Evolutionary conservation across 495 filamentous ascomycete species (phyloP).

Genomic region (Thermothielavioides terrestris): DNA sequence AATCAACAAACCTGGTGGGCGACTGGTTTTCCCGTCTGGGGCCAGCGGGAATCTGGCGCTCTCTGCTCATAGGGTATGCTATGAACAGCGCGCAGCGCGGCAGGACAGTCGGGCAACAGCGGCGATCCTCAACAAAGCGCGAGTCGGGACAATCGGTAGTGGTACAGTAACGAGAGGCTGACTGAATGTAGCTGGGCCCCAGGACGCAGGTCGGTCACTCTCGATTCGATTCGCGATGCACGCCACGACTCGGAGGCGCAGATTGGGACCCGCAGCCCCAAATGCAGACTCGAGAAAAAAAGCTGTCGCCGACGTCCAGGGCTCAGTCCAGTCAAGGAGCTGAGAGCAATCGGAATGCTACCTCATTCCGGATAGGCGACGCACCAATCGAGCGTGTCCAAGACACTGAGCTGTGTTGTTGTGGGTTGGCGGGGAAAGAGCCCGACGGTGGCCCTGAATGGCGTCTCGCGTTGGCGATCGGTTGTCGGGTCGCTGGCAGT

Average conservation of each 20-base stretch:
- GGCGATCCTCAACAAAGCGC: not conserved
- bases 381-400: constrained; percentile 13
- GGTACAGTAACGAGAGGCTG: not conserved
- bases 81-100: constrained; percentile 3
- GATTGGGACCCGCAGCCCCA: constrained; percentile 10
- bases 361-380: constrained; percentile 39
- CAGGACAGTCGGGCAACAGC: constrained; percentile 2
- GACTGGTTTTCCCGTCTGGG: constrained; percentile 47
- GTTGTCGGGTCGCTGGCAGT: constrained; percentile 13
- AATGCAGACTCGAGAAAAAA: constrained; percentile 5
- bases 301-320: constrained; percentile 7
- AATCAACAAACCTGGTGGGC: constrained; percentile 33
- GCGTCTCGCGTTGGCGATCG: constrained; percentile 1
- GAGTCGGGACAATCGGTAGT: not conserved
- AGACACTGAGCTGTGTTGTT: constrained; percentile 6
- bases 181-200: not conserved
- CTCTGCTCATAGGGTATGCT: constrained; percentile 46
- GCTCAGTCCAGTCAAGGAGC: constrained; percentile 48
- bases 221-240: too few relatives aligned
- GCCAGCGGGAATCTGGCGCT: constrained; percentile 46
- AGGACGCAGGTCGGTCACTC: not conserved
- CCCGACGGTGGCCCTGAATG: constrained; percentile 1
- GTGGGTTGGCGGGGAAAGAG: not conserved
- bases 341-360: constrained; percentile 42
- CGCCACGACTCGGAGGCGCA: too few relatives aligned